Evolutionary conservation across 2,329 filamentous ascomycete genomes (phyloP), one percentile per base, ranked within the genome.

Genomic region (Anthostomella pinea): DNA sequence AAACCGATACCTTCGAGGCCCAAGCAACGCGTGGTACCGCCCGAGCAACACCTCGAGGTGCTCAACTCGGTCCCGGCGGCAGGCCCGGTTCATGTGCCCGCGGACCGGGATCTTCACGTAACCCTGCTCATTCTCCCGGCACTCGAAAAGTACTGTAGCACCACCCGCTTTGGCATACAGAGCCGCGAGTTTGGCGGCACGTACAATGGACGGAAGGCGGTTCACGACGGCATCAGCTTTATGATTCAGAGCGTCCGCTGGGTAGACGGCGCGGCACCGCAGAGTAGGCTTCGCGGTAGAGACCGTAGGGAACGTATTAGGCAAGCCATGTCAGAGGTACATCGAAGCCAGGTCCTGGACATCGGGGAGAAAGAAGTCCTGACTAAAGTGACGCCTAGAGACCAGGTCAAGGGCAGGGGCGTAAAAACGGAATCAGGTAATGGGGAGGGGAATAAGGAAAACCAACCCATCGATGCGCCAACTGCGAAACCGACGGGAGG

Each of bases 211-310:
- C 59, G 60, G 13, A 61, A 57, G 45, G 63, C 60, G 5, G 55
- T 71, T 10, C 89, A 96, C 56, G 89, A 95, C 51, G 90, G 90
- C 3, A 77, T 95, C 60, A 95, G 89, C 59, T 97, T 87, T 64
- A 88, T 85, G 73, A 78, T 98, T 30, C 73, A 81, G 43, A 79
- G 81, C 34, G 77, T 95, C 8, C 81, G 88, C 34, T 97, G 90
- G 82, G 86, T 96, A 0, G 83, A 79, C 46, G 89, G 93, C 9
- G 83, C 77, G 0, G 73, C 72, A 45, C 75, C 66, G 38, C 74
- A 79, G 54, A 72, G 72, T 18, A 63, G 76, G 30, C 66, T 79
- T 2, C 66, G 75, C 3, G 77, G 77, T 33, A 74, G 75, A 51
- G 77, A 65, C 1, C 63, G 75, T 4, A 61, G 76, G 8, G 74